These are phyloP conservation scores for Aspergillus pseudoviridinutans DNA, from an alignment of 2,329 filamentous ascomycete species.

Conservation along the genomic window DNA sequence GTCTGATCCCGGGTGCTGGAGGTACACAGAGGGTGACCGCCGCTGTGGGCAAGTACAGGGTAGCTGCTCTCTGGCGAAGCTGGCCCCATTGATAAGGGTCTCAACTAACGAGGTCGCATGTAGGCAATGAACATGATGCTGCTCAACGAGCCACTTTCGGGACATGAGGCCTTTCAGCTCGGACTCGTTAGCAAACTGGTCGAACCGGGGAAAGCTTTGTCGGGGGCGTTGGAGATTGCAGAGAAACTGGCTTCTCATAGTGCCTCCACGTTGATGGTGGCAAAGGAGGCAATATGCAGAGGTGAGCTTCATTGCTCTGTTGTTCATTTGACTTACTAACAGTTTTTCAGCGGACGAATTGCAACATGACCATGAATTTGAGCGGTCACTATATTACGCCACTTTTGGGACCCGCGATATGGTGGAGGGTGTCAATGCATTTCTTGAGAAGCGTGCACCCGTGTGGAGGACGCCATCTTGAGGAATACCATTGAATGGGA, in stretches of 20 bases:
- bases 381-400: constrained; percentile 6
- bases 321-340: not conserved
- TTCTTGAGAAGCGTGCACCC: constrained; percentile 6
- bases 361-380: constrained; percentile 4
- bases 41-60: constrained; percentile 8
- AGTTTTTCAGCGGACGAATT: constrained; percentile 1
- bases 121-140: constrained; percentile 9
- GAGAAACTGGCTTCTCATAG: constrained; percentile 2
- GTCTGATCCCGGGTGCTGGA: constrained; percentile 9
- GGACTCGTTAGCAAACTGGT: constrained; percentile 3
- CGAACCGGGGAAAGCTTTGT: constrained; percentile 1
- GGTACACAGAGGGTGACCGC: constrained; percentile 7
- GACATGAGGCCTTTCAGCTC: not conserved
- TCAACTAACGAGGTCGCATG: not conserved
- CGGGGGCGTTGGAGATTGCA: constrained; percentile 1
- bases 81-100: not conserved
- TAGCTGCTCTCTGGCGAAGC: not conserved
- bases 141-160: constrained; percentile 4
- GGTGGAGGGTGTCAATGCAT: constrained; percentile 6
- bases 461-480: not conserved
- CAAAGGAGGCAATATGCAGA: constrained; percentile 9
- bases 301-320: not conserved
- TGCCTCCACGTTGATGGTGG: constrained; percentile 1
- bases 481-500: too few relatives aligned
- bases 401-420: constrained; percentile 7